Percentiles rank a stretch among this genome's conserved stretches.
These are phyloP conservation scores for Polychaeton citri DNA, from an alignment of 2,329 filamentous ascomycete genomes.

Conservation along the genomic window DNA sequence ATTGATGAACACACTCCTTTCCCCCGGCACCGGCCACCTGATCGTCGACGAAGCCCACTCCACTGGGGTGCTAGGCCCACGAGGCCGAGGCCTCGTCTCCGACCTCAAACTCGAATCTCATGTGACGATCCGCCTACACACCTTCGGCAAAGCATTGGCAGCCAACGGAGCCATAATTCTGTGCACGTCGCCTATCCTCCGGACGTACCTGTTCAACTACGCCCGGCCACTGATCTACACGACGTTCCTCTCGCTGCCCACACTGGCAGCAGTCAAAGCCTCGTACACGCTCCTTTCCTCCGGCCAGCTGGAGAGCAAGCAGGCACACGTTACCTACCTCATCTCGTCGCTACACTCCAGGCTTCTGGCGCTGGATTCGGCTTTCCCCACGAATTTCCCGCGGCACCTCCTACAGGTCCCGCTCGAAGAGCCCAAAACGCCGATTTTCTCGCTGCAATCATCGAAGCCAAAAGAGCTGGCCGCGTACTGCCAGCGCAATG, in stretches of 20 bases:
- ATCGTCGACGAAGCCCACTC: constrained; percentile 59
- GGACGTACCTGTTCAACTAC: constrained; percentile 61
- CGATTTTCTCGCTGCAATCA: constrained; percentile 52
- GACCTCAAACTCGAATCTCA: constrained; percentile 41
- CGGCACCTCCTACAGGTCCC: constrained; percentile 20
- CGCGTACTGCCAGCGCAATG: constrained; percentile 42
- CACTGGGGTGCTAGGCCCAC: constrained; percentile 44
- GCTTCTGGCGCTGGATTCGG: constrained; percentile 25
- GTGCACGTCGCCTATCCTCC: constrained; percentile 45
- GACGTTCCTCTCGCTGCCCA: constrained; percentile 51
- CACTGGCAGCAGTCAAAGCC: constrained; percentile 44
- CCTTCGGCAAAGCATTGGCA: constrained; percentile 55
- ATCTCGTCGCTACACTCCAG: constrained; percentile 32
- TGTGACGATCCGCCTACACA: constrained; percentile 47
- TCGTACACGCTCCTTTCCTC: constrained; percentile 44
- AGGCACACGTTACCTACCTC: constrained; percentile 31
- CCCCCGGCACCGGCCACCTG: constrained; percentile 45
- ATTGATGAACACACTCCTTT: constrained; percentile 43
- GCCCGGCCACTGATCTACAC: constrained; percentile 65
- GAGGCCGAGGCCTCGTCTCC: constrained; percentile 46
- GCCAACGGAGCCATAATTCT: constrained; percentile 58
- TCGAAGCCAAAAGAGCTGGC: constrained; percentile 46
- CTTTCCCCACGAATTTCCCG: constrained; percentile 15
- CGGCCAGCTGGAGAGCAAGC: constrained; percentile 31
- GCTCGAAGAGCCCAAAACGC: constrained; percentile 36